These are phyloP conservation scores for Penicillium expansum DNA, from an alignment of 2,329 filamentous ascomycete species.

Conservation along the genomic window DNA sequence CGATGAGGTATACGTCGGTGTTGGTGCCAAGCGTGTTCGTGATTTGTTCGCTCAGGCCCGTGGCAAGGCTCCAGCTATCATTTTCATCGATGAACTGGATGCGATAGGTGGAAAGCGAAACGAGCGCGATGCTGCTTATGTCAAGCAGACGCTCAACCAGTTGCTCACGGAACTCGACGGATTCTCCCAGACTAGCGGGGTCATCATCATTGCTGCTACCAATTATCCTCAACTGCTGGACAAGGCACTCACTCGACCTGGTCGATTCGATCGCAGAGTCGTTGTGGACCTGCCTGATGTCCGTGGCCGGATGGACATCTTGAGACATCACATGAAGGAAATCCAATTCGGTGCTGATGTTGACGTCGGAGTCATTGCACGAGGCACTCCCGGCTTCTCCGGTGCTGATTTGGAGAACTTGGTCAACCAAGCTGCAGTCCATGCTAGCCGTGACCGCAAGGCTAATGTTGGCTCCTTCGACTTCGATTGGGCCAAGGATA, in stretches of 20 bases:
- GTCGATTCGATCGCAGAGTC: conserved; percentile 93
- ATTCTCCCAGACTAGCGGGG: conserved; percentile 89
- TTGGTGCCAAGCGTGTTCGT: conserved; percentile 92
- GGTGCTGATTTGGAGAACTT: conserved; percentile 96
- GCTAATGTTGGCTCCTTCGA: conserved; percentile 72
- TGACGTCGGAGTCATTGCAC: conserved; percentile 78
- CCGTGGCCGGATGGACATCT: conserved; percentile 84
- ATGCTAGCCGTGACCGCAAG: conserved; percentile 84
- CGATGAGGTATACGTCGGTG: conserved; percentile 96
- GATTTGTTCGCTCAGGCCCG: conserved; percentile 85
- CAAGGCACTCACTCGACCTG: conserved; percentile 89
- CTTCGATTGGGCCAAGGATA: conserved; percentile 97
- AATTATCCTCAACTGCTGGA: conserved; percentile 94
- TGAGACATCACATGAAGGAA: conserved; percentile 91
- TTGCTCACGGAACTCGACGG: conserved; percentile 95
- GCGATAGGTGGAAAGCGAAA: conserved; percentile 94
- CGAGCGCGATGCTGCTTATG: conserved; percentile 86
- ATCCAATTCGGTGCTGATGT: conserved; percentile 78
- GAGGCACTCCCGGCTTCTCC: conserved; percentile 86
- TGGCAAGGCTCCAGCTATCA: conserved; percentile 82
- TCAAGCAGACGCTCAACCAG: conserved; percentile 97
- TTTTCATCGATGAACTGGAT: conserved; percentile 93
- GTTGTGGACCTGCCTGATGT: conserved; percentile 87
- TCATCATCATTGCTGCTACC: conserved; percentile 93
- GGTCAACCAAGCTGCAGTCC: conserved; percentile 92